Evolutionary conservation across 345 rosid species (phyloP), one percentile per base, ranked within the genome.

Genomic region (Clarkia xantiana): DNA sequence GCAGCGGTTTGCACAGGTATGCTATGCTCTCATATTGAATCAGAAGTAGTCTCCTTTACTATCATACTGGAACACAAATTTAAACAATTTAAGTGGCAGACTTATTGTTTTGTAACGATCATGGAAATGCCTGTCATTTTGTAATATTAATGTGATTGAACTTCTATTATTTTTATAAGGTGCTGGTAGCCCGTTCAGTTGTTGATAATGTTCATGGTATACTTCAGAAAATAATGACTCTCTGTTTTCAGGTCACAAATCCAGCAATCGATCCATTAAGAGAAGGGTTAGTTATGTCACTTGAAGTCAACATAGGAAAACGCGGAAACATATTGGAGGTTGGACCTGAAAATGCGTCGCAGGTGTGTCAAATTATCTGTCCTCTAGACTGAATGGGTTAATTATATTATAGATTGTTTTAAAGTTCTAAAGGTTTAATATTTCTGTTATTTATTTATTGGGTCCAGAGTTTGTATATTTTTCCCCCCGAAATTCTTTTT

Each of bases 1-100:
- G 77, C 98, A 91, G 74, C 80, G 98, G 53, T 91, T 91, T 83
- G 98, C 98, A 4, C 98, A 90, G 96, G 96, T 83, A 56, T 62
- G 65, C 47, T 62, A 50, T 49, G 41, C 39, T 18, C 54, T 20
- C 14, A 14, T 40, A 41, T 18, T 2, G 16, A 12, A 20, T 11
- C 42, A 41, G 45, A 9, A 6, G n/a, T 23, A 9, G 23, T 47
- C 10, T 14, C 39, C 36, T 15, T 23, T 15, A 14, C 38, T 15
- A 23, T 19, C 14, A 16, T 29, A 38, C 53, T 2, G 13, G 38
- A 14, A 22, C 2, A 14, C 36, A 16, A 16, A 29, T 3, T 29
- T 29, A 3, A 29, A 29, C 6, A 29, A 29, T 10, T 29, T 29
- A 29, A 29, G 36, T 29, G 4, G 7, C 36, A 22, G 25, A 22